Evolutionary conservation across 257 asterid species (phyloP).

Genomic region (Thymus mandschuricus): DNA sequence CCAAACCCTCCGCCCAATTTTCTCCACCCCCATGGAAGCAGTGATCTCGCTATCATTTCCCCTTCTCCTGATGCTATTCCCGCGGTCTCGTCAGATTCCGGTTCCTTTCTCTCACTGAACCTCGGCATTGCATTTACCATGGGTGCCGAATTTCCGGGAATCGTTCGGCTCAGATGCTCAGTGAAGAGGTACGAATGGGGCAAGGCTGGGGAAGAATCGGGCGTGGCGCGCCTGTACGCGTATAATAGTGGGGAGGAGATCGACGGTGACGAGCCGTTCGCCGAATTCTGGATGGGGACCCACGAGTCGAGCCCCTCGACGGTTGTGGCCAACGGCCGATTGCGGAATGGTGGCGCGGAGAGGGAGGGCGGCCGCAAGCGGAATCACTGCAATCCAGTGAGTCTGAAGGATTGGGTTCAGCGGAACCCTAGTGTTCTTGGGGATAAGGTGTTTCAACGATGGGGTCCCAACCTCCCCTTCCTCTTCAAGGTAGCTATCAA

Average conservation of each 20-base stretch:
- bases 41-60: slow-evolving; percentile 27
- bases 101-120: slow-evolving; percentile 30
- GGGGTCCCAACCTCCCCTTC: slow-evolving; percentile 91
- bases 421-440: slow-evolving; percentile 73
- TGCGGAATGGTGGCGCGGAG: slow-evolving; percentile 27
- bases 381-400: slow-evolving; percentile 31
- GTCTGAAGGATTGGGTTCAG: slow-evolving; percentile 84
- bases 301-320: slow-evolving; percentile 82
- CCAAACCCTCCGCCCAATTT: slow-evolving; percentile 15
- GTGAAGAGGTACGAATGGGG: slow-evolving; percentile 87
- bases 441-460: slow-evolving; percentile 58
- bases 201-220: slow-evolving; percentile 52
- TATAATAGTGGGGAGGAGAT: slow-evolving; percentile 50
- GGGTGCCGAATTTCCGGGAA: slow-evolving; percentile 43
- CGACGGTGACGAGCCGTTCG: slow-evolving; percentile 55
- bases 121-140: slow-evolving; percentile 34
- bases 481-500: slow-evolving; percentile 70
- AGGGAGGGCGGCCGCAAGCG: slow-evolving; percentile 24
- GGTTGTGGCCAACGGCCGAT: slow-evolving; percentile 28
- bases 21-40: slow-evolving; percentile 33
- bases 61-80: slow-evolving; percentile 31
- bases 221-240: slow-evolving; percentile 61
- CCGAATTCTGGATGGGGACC: slow-evolving; percentile 96
- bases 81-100: slow-evolving; percentile 25
- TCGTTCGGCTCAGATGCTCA: slow-evolving; percentile 59